Percentiles rank a stretch among this genome's conserved stretches.
Conservation (phyloP, 352 stramenopile genomes). For the Globisporangium nodosum region DNA sequence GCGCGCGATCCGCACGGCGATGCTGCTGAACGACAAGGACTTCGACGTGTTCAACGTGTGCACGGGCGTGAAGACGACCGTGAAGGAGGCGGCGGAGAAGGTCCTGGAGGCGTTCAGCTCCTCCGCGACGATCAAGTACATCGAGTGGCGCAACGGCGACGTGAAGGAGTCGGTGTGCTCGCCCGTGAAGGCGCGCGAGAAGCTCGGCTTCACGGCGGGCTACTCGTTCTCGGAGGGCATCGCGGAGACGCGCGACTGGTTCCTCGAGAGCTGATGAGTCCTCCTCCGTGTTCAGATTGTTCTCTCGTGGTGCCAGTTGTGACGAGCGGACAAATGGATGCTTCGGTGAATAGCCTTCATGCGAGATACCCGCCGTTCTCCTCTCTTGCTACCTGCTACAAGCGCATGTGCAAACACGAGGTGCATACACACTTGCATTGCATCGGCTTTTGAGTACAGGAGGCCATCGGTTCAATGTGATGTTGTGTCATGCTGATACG, state of each 20-base stretch:
- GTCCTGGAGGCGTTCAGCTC: constrained; percentile 72
- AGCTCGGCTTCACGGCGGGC: constrained; percentile 65
- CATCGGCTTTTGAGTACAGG: too few species aligned
- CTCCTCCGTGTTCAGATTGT: too few species aligned
- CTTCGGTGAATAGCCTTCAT: too few species aligned
- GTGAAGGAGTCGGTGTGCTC: constrained; percentile 82
- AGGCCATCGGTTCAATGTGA: too few species aligned
- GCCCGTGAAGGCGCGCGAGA: constrained; percentile 49
- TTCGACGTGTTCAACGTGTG: constrained; percentile 87
- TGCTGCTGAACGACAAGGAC: constrained; percentile 55
- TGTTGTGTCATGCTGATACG: too few species aligned
- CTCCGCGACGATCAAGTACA: constrained; percentile 56
- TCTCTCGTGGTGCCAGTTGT: too few species aligned
- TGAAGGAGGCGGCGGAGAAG: constrained; percentile 54
- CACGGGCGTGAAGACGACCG: constrained; percentile 66
- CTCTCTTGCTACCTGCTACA: too few species aligned
- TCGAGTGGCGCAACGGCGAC: constrained; percentile 65
- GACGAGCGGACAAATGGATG: too few species aligned
- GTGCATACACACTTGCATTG: too few species aligned
- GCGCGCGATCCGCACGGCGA: constrained; percentile 70
- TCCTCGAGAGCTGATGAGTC: constrained; percentile 25
- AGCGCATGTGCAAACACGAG: too few species aligned
- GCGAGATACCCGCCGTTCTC: too few species aligned
- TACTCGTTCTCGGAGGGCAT: constrained; percentile 70
- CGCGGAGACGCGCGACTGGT: constrained; percentile 73